These are phyloP conservation scores for Striga hermonthica DNA, from an alignment of 305 asterid genomes.

Conservation along the genomic window DNA sequence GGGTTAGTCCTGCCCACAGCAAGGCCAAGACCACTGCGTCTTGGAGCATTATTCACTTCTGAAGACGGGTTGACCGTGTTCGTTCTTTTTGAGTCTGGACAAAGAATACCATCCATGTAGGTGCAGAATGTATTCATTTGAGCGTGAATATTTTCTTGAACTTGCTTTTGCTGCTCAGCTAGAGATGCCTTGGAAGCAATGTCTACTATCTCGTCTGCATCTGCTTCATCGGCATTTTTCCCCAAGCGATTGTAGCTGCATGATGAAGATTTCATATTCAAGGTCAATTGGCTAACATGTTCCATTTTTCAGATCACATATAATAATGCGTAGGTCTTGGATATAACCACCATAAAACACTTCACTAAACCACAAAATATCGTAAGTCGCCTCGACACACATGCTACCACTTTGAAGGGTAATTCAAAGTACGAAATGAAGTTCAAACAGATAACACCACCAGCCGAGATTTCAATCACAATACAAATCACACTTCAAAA, in stretches of 20 bases:
- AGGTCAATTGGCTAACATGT: no score
- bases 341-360: no score
- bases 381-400: no score
- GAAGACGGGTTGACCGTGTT: slow-evolving; percentile 34
- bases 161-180: slow-evolving; percentile 74
- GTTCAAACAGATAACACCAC: not conserved
- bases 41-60: slow-evolving; percentile 41
- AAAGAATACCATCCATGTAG: slow-evolving; percentile 69
- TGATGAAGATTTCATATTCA: not conserved
- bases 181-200: slow-evolving; percentile 67
- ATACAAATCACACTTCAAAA: slow-evolving; percentile 7
- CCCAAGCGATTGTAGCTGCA: slow-evolving; percentile 83
- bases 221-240: slow-evolving; percentile 70
- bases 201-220: slow-evolving; percentile 85
- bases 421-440: slow-evolving; percentile 12
- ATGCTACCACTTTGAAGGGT: not conserved
- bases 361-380: no score
- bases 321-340: no score
- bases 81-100: slow-evolving; percentile 43
- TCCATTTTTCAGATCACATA: no score
- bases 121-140: slow-evolving; percentile 55
- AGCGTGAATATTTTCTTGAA: slow-evolving; percentile 82
- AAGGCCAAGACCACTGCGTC: slow-evolving; percentile 63
- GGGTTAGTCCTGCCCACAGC: slow-evolving; percentile 60
- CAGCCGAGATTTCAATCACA: not conserved